A percentile compares a stretch with the other conserved stretches of the same genome.
These are phyloP conservation scores for Trichophyton rubrum DNA, from an alignment of 2,329 filamentous ascomycete species.

Conservation along the genomic window DNA sequence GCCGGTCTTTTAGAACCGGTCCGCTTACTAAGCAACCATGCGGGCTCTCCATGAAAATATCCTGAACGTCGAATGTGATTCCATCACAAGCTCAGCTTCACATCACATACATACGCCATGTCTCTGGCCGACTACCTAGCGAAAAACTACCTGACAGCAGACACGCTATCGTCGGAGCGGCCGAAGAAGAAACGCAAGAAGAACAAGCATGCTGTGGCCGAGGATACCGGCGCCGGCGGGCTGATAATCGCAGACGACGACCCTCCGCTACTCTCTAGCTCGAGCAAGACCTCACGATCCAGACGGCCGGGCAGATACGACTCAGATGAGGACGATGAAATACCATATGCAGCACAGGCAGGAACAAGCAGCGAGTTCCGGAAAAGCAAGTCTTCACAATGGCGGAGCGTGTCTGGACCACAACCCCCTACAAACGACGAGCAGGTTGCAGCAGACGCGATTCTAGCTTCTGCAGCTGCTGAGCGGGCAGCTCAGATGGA, in stretches of 20 bases:
- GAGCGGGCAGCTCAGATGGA: constrained; percentile 46
- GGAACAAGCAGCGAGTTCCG: constrained; percentile 30
- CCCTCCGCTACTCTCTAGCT: constrained; percentile 23
- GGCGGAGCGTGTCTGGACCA: constrained; percentile 52
- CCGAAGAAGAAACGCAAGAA: constrained; percentile 47
- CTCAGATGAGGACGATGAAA: constrained; percentile 25
- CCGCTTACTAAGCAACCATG: background rate
- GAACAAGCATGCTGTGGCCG: constrained; percentile 42
- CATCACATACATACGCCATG: constrained; percentile 9
- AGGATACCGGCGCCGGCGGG: constrained; percentile 24
- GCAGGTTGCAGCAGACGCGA: constrained; percentile 61
- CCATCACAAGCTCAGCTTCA: background rate
- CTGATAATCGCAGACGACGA: constrained; percentile 28
- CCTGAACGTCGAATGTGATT: background rate
- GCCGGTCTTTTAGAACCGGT: background rate
- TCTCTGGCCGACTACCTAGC: constrained; percentile 74
- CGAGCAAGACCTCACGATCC: constrained; percentile 15
- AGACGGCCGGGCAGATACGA: constrained; percentile 12
- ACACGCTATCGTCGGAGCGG: constrained; percentile 33
- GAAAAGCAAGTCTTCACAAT: constrained; percentile 63
- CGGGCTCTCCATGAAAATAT: background rate
- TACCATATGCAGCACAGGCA: constrained; percentile 13
- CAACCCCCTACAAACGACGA: constrained; percentile 36
- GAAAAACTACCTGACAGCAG: constrained; percentile 72
- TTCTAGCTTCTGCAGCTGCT: constrained; percentile 58